Percentiles rank a stretch among this genome's conserved stretches.
phyloP scores from a whole-genome alignment of 768 basidiomycete genomes.

The Boletellus emodensis region DNA sequence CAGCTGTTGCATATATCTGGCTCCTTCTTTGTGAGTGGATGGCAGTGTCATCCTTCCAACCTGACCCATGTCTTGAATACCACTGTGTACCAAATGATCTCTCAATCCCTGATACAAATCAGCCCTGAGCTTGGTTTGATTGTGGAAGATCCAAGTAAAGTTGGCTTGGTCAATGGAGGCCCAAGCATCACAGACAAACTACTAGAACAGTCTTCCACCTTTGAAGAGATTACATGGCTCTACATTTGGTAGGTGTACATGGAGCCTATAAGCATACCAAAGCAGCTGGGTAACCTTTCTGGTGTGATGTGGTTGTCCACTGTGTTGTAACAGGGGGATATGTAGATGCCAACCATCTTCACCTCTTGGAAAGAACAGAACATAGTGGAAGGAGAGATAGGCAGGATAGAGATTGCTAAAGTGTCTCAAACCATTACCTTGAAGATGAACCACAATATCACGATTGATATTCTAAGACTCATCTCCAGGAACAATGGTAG shows the following conservation, averaged over 20 bases:
- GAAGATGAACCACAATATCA: constrained; percentile 35
- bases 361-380: constrained; percentile 41
- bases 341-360: constrained; percentile 36
- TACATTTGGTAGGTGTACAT: constrained; percentile 2
- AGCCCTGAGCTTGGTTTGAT: no score
- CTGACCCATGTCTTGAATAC: no score
- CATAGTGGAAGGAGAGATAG: constrained; percentile 42
- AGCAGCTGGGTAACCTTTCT: constrained; percentile 28
- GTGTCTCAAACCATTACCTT: constrained; percentile 21
- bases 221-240: constrained; percentile 30
- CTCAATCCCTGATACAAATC: no score
- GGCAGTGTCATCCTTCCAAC: no score
- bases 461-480: constrained; percentile 9
- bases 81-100: no score
- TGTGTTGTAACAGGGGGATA: constrained; percentile 9
- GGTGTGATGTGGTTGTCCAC: neutral
- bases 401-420: constrained; percentile 35
- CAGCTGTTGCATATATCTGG: no score
- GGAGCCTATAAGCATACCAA: constrained; percentile 34
- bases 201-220: constrained; percentile 40
- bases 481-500: constrained; percentile 38
- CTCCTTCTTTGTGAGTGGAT: no score
- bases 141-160: no score
- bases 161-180: constrained; percentile 40
- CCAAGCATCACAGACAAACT: constrained; percentile 44